Percentiles rank a stretch among this genome's conserved stretches.
Conservation (phyloP, 2,329 filamentous ascomycete species). For the Neoscytalidium dimidiatum region DNA sequence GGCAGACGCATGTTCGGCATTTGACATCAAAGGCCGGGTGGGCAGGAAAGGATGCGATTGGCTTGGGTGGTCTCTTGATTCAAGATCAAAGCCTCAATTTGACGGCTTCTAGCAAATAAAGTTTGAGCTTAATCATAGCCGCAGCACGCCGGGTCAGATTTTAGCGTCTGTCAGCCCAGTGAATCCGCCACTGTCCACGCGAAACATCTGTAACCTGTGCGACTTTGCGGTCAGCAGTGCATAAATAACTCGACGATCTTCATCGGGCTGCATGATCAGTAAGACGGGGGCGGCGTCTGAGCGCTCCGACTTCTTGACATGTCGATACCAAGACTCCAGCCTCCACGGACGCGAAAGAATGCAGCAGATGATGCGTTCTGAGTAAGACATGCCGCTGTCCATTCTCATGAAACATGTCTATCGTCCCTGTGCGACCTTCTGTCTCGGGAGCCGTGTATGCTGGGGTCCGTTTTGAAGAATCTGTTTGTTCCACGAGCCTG, state of each 20-base stretch:
- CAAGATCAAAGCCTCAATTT: neutral
- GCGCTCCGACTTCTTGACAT: neutral
- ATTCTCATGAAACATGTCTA: neutral
- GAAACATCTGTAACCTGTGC: neutral
- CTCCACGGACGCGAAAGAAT: neutral
- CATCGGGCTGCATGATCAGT: neutral
- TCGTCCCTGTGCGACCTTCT: neutral
- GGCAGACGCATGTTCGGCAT: neutral
- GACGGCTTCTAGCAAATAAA: slow-evolving; percentile 1
- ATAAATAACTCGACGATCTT: neutral
- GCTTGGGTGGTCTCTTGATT: neutral
- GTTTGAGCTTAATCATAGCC: slow-evolving; percentile 7
- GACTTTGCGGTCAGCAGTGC: slow-evolving; percentile 2
- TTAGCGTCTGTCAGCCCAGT: slow-evolving; percentile 1
- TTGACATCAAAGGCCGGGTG: neutral
- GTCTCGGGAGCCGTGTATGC: neutral
- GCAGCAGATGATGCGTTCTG: neutral
- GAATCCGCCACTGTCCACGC: neutral
- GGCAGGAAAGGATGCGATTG: neutral
- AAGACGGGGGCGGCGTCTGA: neutral
- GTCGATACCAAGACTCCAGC: neutral
- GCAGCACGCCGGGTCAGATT: neutral
- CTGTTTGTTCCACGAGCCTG: neutral
- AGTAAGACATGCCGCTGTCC: neutral
- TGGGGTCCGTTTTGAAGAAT: neutral